These are phyloP conservation scores for Fraxinus angustifolia DNA, from an alignment of 305 asterid species.

Conservation along the genomic window DNA sequence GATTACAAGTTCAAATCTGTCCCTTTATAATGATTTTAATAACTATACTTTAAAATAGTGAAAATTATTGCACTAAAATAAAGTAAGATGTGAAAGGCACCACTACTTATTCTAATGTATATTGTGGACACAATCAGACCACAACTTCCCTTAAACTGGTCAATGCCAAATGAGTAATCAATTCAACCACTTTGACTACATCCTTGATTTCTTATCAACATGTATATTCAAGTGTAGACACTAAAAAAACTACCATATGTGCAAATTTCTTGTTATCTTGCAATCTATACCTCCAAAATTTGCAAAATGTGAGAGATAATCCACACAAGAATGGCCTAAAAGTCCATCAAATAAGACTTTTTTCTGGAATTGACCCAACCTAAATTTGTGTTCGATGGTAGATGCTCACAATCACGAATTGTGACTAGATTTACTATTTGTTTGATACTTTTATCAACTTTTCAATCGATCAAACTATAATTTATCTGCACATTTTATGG, in stretches of 20 bases:
- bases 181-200: background rate
- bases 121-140: constrained; percentile 15
- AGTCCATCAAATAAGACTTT: background rate
- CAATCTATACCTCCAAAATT: background rate
- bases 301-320: background rate
- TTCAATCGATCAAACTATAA: background rate
- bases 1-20: no score
- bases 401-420: background rate
- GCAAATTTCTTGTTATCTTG: background rate
- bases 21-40: no score
- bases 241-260: background rate
- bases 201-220: background rate
- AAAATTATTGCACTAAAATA: background rate
- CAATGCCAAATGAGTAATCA: background rate
- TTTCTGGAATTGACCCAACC: background rate
- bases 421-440: background rate
- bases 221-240: background rate
- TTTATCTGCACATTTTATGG: no score
- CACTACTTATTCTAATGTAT: background rate
- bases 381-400: no score
- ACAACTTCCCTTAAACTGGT: constrained; percentile 1
- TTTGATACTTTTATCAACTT: background rate
- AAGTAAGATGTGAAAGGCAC: background rate
- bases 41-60: no score
- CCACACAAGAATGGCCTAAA: background rate